Evolutionary conservation across 345 rosid genomes (phyloP).

Genomic region (Lepidium didymum): DNA sequence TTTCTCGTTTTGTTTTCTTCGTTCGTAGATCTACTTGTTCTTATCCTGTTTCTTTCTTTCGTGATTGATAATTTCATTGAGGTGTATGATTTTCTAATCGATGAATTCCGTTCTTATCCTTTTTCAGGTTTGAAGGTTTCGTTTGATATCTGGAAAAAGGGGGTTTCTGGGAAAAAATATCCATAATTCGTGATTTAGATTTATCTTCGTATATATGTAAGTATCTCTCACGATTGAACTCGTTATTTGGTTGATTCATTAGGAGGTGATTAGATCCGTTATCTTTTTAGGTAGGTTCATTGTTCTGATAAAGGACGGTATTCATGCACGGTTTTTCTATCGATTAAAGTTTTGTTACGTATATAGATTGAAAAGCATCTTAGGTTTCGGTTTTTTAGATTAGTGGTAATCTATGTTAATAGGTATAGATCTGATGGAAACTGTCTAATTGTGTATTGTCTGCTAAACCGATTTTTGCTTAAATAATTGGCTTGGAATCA

Average conservation of each 20-base stretch:
- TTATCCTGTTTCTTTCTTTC: background rate
- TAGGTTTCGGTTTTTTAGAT: background rate
- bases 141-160: conserved; percentile 18
- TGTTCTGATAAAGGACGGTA: background rate
- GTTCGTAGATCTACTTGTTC: background rate
- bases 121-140: conserved; percentile 27
- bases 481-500: background rate
- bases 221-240: background rate
- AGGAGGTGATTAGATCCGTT: background rate
- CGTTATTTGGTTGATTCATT: background rate
- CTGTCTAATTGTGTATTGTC: background rate
- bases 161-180: background rate
- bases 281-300: background rate
- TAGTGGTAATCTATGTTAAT: background rate
- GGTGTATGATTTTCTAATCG: background rate
- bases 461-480: background rate
- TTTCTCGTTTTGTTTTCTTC: background rate
- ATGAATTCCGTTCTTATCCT: background rate
- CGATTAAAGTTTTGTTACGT: background rate
- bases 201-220: conserved; percentile 7
- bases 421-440: background rate
- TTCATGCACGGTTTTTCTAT: background rate
- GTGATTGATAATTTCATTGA: background rate
- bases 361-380: background rate
- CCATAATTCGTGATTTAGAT: background rate